Evolutionary conservation across 306 rosid species (phyloP).

Genomic region (Ammopiptanthus mongolicus): DNA sequence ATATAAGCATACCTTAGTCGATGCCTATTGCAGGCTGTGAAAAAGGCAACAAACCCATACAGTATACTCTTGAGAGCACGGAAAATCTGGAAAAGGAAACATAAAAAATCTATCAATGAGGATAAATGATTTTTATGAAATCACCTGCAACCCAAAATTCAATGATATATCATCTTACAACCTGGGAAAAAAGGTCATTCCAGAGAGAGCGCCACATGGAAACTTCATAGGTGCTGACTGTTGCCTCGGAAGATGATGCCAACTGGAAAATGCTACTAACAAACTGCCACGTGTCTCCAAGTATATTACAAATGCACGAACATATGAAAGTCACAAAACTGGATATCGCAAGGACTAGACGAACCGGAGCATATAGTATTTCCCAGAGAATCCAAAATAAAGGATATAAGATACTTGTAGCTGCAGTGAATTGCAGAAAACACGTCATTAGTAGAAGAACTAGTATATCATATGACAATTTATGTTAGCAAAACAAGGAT

Average conservation of each 20-base stretch:
- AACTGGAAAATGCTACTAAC: slow-evolving; percentile 50
- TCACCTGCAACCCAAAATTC: not conserved
- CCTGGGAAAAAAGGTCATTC: slow-evolving; percentile 95
- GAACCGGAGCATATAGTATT: slow-evolving; percentile 69
- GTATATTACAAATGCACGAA: slow-evolving; percentile 23
- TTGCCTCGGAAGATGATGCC: slow-evolving; percentile 67
- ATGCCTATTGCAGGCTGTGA: slow-evolving; percentile 93
- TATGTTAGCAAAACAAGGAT: not conserved
- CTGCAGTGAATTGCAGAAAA: slow-evolving; percentile 47
- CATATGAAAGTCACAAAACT: slow-evolving; percentile 41
- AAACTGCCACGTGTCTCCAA: slow-evolving; percentile 53
- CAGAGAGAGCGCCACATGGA: slow-evolving; percentile 89
- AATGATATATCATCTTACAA: slow-evolving; percentile 17
- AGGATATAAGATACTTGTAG: slow-evolving; percentile 56
- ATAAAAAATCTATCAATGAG: slow-evolving; percentile 17
- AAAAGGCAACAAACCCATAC: slow-evolving; percentile 80
- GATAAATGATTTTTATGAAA: slow-evolving; percentile 8
- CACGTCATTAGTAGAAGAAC: slow-evolving; percentile 6
- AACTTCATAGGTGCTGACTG: slow-evolving; percentile 58
- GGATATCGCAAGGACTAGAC: slow-evolving; percentile 39
- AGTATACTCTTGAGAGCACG: slow-evolving; percentile 86
- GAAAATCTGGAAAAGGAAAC: slow-evolving; percentile 55
- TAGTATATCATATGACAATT: slow-evolving; percentile 2
- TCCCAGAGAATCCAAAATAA: slow-evolving; percentile 61
- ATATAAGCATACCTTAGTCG: slow-evolving; percentile 67